These are phyloP conservation scores for Trametes gibbosa DNA, from an alignment of 768 basidiomycete species.

Conservation along the genomic window DNA sequence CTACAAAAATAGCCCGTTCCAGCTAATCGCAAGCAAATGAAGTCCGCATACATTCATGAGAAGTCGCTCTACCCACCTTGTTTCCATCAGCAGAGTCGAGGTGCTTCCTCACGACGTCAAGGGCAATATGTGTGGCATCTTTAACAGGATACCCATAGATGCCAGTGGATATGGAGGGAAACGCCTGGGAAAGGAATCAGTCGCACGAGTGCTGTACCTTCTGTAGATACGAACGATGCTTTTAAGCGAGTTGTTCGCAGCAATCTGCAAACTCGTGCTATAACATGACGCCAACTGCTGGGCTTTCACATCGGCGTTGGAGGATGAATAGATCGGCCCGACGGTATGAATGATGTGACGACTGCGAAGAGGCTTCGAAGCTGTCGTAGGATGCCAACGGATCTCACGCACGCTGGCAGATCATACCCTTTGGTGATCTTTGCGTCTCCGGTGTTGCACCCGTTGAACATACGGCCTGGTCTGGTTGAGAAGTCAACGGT, in stretches of 20 bases:
- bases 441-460: constrained; percentile 68
- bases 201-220: too few species aligned
- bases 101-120: constrained; percentile 54
- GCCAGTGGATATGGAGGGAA: constrained; percentile 78
- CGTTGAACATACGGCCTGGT: constrained; percentile 60
- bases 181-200: constrained; percentile 51
- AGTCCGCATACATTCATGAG: not conserved
- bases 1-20: constrained; percentile 73
- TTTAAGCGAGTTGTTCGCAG: constrained; percentile 54
- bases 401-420: constrained; percentile 64
- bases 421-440: constrained; percentile 79
- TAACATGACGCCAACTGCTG: constrained; percentile 68
- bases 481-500: not conserved
- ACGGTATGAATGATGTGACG: constrained; percentile 78
- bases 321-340: constrained; percentile 62
- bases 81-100: constrained; percentile 51
- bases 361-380: constrained; percentile 34
- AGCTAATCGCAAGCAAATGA: constrained; percentile 32
- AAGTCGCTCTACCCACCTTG: constrained; percentile 26
- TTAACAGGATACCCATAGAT: constrained; percentile 76
- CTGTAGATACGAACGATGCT: constrained; percentile 50
- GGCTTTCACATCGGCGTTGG: constrained; percentile 43
- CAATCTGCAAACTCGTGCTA: constrained; percentile 56
- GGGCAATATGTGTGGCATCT: constrained; percentile 69
- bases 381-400: not conserved